Evolutionary conservation across 306 rosid species (phyloP).

Genomic region (Sicyos baderoa): DNA sequence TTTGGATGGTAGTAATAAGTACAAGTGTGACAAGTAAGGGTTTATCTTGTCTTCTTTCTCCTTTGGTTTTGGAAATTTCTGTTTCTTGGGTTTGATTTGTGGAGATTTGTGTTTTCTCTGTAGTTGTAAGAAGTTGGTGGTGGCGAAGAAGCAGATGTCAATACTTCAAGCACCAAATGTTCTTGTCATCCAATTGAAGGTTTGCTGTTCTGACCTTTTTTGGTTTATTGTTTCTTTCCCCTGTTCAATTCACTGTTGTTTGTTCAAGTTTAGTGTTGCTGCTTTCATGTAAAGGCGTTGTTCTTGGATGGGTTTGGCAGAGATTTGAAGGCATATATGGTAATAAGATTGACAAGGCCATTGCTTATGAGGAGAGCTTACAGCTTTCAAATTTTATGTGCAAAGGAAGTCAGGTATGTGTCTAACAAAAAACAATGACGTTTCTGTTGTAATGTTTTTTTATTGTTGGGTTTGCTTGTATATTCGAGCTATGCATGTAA

Average conservation of each 20-base stretch:
- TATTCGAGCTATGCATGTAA: too few species aligned
- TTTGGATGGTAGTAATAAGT: constrained; percentile 90
- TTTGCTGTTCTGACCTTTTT: constrained; percentile 22
- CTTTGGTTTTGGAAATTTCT: not conserved
- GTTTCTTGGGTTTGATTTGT: constrained; percentile 23
- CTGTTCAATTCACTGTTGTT: constrained; percentile 10
- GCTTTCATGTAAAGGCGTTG: constrained; percentile 22
- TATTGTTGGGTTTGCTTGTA: not conserved
- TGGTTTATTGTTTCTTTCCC: constrained; percentile 5
- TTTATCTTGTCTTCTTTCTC: not conserved
- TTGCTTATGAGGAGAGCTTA: constrained; percentile 83
- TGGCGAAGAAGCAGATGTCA: constrained; percentile 92
- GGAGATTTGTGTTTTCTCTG: constrained; percentile 20
- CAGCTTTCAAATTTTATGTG: constrained; percentile 89
- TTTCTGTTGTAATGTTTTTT: not conserved
- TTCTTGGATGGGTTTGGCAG: constrained; percentile 46
- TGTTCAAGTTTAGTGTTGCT: constrained; percentile 4
- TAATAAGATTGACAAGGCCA: constrained; percentile 81
- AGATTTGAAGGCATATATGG: constrained; percentile 92
- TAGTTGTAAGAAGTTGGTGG: constrained; percentile 88
- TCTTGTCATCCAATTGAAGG: constrained; percentile 93
- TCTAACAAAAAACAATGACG: constrained; percentile 9
- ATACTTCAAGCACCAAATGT: constrained; percentile 85
- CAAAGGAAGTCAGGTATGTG: constrained; percentile 76
- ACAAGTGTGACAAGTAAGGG: constrained; percentile 84